Evolutionary conservation across 2,329 filamentous ascomycete species (phyloP).

Genomic region (Annulohypoxylon truncatum): DNA sequence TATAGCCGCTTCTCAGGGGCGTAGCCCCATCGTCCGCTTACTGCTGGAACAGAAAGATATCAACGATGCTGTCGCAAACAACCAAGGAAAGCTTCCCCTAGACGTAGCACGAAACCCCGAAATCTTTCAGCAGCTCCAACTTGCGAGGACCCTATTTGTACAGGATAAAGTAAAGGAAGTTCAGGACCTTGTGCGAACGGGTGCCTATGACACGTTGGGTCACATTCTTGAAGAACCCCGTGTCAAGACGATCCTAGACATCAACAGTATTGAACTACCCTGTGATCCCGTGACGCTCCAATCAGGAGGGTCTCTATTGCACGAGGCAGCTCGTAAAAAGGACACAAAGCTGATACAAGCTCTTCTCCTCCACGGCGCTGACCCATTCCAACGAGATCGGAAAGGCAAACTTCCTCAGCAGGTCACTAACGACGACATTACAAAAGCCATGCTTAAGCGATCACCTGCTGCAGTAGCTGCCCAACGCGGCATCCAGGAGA

Average conservation of each 20-base stretch:
- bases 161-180: conserved; percentile 87
- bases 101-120: conserved; percentile 92
- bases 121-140: conserved; percentile 94
- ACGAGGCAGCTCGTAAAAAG: conserved; percentile 90
- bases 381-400: conserved; percentile 93
- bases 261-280: conserved; percentile 90
- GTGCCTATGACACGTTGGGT: conserved; percentile 82
- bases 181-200: conserved; percentile 78
- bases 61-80: conserved; percentile 89
- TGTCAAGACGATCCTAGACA: conserved; percentile 87
- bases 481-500: conserved; percentile 95
- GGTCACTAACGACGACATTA: conserved; percentile 93
- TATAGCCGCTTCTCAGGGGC: conserved; percentile 84
- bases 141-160: conserved; percentile 88
- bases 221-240: conserved; percentile 85
- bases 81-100: conserved; percentile 84
- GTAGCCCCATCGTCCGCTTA: conserved; percentile 82
- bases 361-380: conserved; percentile 90
- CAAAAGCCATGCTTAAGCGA: conserved; percentile 87
- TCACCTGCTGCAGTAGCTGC: conserved; percentile 95
- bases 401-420: conserved; percentile 97
- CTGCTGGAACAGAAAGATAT: conserved; percentile 84
- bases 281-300: conserved; percentile 82
- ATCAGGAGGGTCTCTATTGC: conserved; percentile 89
- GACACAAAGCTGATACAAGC: conserved; percentile 91